These are phyloP conservation scores for Tubosaeta sp. DNA, from an alignment of 768 basidiomycete genomes.

Conservation along the genomic window DNA sequence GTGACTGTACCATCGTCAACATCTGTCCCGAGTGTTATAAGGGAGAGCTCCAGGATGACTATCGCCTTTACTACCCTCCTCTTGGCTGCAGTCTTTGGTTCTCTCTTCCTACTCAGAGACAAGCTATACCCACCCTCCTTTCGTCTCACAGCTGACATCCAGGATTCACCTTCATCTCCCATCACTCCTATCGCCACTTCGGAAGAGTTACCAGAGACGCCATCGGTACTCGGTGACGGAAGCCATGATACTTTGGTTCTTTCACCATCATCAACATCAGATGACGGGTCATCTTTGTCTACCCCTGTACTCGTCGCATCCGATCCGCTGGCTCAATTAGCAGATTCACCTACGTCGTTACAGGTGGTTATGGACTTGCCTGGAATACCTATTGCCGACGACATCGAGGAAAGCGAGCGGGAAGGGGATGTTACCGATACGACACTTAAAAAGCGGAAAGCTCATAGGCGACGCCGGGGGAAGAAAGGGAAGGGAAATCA, in stretches of 20 bases:
- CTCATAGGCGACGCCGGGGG: conserved; percentile 41
- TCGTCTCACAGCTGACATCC: background rate
- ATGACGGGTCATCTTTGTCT: conserved; percentile 1
- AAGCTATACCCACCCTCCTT: conserved; percentile 13
- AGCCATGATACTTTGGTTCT: background rate
- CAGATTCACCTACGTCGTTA: conserved; percentile 2
- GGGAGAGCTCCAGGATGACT: conserved; percentile 12
- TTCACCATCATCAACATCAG: background rate
- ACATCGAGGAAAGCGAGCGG: conserved; percentile 58
- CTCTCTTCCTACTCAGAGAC: conserved; percentile 24
- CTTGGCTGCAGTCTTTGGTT: conserved; percentile 22
- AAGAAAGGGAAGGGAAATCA: conserved; percentile 47
- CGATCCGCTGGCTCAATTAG: conserved; percentile 1
- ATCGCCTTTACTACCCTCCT: conserved; percentile 18
- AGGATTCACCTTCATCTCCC: background rate
- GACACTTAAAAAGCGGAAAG: conserved; percentile 40
- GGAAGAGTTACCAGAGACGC: background rate
- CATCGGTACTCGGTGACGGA: background rate
- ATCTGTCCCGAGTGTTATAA: conserved; percentile 10
- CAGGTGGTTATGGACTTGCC: conserved; percentile 10
- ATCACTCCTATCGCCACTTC: background rate
- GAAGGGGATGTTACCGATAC: conserved; percentile 40
- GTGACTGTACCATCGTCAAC: conserved; percentile 12
- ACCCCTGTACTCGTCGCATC: background rate
- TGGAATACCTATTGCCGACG: conserved; percentile 23